Base-by-base conservation (phyloP, 2,329 filamentous ascomycete species). In the Cladophialophora bantiana region DNA sequence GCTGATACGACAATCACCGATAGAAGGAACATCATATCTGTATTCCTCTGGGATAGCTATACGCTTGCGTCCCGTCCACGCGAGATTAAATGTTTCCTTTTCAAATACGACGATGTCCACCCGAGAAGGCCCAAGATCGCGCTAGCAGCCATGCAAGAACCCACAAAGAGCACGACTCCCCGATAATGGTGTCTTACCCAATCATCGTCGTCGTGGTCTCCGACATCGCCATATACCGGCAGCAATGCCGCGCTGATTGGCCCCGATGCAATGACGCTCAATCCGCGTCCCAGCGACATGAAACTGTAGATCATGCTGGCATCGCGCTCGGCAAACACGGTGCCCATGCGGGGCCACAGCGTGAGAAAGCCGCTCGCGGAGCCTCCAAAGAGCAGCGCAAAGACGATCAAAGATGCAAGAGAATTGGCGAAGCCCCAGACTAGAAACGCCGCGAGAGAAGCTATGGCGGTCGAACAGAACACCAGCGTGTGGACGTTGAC, bases 221-320 rank as follows among this genome's bases (percentile, higher is more conserved):
- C 45, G 13, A 52, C 64, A 10, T 52, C 35, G 1, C 32, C 26
- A 15, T 40, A n/a, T 20, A 13, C 45, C 35, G 7, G 13, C 13
- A 68, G 20, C n/a, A 68, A 36, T 15, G 75, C 78, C 70, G 84
- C 82, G 58, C 83, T 85, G 52, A 86, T 73, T 0, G 84, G 84
- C 3, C 84, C 84, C 65, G 78, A 81, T 7, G 81, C 78, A 10
- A 86, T 75, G 71, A 82, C 83, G 4, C 84, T 84, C 18, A 86
- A 77, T 0, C 84, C 84, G 42, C 83, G 81, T 0, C 83, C 83
- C 12, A 80, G 79, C 9, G 79, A 79, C 65, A 86, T 74, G 15
- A 81, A 77, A 0, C 79, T 80, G 65, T 85, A 83, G 0, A 85
- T 78, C 70, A 85, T 81, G 0, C 81, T 80, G 2, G 81, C 76